Evolutionary conservation across 805 yeast genomes (phyloP).

Genomic region (Kluyveromyces nonfermentans): DNA sequence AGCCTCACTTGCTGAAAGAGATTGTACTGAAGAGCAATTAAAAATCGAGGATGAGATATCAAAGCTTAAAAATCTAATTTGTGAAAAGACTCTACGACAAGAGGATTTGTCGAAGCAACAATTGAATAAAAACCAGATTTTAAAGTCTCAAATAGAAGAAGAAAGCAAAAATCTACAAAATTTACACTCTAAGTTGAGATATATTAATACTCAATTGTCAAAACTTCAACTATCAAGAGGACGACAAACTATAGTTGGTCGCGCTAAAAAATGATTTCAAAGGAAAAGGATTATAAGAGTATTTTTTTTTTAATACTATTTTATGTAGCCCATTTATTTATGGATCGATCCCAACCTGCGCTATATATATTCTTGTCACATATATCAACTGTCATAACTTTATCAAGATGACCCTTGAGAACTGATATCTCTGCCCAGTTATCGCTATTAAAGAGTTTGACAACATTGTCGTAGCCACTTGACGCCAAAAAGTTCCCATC

Average conservation of each 20-base stretch:
- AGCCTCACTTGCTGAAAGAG: constrained; percentile 41
- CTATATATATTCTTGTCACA: constrained; percentile 42
- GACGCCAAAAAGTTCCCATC: constrained; percentile 46
- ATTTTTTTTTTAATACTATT: neutral
- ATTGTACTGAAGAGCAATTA: constrained; percentile 31
- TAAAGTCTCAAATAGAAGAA: constrained; percentile 9
- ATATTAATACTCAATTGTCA: constrained; percentile 13
- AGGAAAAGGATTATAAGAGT: neutral
- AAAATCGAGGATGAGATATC: constrained; percentile 8
- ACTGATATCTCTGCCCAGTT: constrained; percentile 53
- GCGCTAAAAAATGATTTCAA: constrained; percentile 5
- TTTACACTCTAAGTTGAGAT: constrained; percentile 11
- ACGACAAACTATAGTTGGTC: constrained; percentile 6
- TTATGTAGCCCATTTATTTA: constrained; percentile 47
- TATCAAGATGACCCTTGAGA: constrained; percentile 53
- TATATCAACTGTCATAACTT: constrained; percentile 63
- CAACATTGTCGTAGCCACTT: constrained; percentile 60
- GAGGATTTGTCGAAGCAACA: constrained; percentile 5
- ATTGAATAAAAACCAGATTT: constrained; percentile 6
- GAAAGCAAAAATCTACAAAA: constrained; percentile 9
- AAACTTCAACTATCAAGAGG: constrained; percentile 13
- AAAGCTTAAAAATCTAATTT: constrained; percentile 10
- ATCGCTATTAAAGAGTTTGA: constrained; percentile 58
- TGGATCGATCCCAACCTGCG: constrained; percentile 79
- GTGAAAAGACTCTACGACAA: constrained; percentile 7